Evolutionary conservation across 2,329 filamentous ascomycete species (phyloP).

Genomic region (Diplodia intermedia): DNA sequence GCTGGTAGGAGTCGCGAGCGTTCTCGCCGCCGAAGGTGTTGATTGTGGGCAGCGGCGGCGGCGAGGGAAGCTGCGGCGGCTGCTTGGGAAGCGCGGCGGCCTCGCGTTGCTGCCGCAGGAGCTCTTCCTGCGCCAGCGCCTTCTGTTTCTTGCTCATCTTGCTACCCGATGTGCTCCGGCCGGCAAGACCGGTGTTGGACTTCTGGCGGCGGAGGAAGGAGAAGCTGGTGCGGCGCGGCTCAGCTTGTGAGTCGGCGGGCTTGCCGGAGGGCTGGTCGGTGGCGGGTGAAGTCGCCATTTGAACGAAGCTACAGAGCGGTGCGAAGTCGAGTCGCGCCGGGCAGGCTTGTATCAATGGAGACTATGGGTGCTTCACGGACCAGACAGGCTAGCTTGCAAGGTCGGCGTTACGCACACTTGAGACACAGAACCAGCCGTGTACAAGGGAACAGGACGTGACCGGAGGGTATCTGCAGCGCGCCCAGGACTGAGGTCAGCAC

Average conservation of each 20-base stretch:
- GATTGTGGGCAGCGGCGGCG: constrained; percentile 57
- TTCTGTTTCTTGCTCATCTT: constrained; percentile 65
- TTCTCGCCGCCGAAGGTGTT: constrained; percentile 69
- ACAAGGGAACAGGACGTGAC: constrained; percentile 26
- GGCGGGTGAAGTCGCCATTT: constrained; percentile 18
- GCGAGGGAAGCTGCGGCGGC: constrained; percentile 65
- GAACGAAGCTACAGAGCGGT: constrained; percentile 11
- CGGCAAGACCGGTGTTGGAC: constrained; percentile 39
- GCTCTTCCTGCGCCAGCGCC: constrained; percentile 58
- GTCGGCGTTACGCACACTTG: constrained; percentile 27
- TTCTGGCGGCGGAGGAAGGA: constrained; percentile 48
- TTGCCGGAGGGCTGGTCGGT: constrained; percentile 13
- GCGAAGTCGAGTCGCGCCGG: constrained; percentile 19
- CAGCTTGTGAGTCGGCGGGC: constrained; percentile 6
- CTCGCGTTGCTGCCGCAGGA: constrained; percentile 62
- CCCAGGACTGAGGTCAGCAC: constrained; percentile 24
- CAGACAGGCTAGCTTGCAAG: constrained; percentile 17
- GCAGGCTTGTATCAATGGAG: constrained; percentile 23
- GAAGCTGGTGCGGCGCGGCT: constrained; percentile 42
- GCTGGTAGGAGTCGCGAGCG: constrained; percentile 66
- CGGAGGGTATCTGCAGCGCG: constrained; percentile 12
- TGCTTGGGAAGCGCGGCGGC: constrained; percentile 62
- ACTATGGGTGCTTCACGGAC: constrained; percentile 26
- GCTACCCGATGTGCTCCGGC: constrained; percentile 43
- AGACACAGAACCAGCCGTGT: constrained; percentile 30